Percentiles rank a stretch among this genome's conserved stretches.
Evolutionary conservation across 441 rosid genomes (phyloP).

Genomic region (Geranium incanum): DNA sequence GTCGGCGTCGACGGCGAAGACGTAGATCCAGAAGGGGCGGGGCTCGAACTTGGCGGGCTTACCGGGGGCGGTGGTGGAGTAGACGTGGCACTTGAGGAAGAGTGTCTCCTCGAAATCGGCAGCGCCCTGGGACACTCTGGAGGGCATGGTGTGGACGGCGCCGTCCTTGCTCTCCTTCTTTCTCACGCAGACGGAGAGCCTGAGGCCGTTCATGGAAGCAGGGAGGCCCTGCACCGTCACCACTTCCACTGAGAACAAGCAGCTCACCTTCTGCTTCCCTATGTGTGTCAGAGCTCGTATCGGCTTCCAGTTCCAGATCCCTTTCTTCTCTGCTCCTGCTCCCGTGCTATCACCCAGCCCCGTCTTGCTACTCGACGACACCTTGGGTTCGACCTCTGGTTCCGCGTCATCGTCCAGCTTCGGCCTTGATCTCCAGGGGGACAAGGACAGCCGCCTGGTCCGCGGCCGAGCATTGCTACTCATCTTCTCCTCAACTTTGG

Average conservation of each 20-base stretch:
- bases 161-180: slow-evolving; percentile 79
- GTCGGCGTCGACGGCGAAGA: slow-evolving; percentile 67
- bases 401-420: slow-evolving; percentile 40
- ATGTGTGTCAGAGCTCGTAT: slow-evolving; percentile 66
- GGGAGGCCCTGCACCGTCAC: slow-evolving; percentile 77
- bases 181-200: slow-evolving; percentile 73
- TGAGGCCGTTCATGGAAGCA: slow-evolving; percentile 82
- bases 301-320: slow-evolving; percentile 92
- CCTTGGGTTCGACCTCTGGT: slow-evolving; percentile 20
- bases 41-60: slow-evolving; percentile 61
- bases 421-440: slow-evolving; percentile 80
- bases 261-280: slow-evolving; percentile 79
- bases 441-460: slow-evolving; percentile 72
- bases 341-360: slow-evolving; percentile 24
- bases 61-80: slow-evolving; percentile 46
- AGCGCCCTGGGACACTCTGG: slow-evolving; percentile 71
- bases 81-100: slow-evolving; percentile 68
- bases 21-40: slow-evolving; percentile 63
- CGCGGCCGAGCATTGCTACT: slow-evolving; percentile 24
- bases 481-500: slow-evolving; percentile 26
- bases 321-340: slow-evolving; percentile 42
- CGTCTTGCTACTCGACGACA: not conserved
- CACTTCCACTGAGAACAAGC: slow-evolving; percentile 79
- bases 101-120: slow-evolving; percentile 91
- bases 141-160: slow-evolving; percentile 84